Conservation (phyloP, 1,284 basidiomycete genomes). For the Ustanciosporium gigantosporum region DNA sequence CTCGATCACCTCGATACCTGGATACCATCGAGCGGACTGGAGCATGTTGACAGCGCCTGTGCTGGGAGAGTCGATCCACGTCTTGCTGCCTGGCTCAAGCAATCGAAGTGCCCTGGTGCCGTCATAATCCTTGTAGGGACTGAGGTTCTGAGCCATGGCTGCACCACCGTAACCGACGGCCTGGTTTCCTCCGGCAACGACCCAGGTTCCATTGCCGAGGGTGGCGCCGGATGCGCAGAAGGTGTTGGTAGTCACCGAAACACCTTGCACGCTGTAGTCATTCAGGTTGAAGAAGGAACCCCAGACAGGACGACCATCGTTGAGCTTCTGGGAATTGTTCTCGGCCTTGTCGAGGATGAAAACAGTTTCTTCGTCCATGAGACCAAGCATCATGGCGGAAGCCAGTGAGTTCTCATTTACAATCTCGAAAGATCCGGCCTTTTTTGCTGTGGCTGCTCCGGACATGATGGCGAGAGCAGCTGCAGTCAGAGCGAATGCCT, state of each 20-base stretch:
- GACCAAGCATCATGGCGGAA: slow-evolving; percentile 60
- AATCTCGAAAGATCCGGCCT: slow-evolving; percentile 49
- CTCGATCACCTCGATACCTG: slow-evolving; percentile 56
- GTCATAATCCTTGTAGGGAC: slow-evolving; percentile 54
- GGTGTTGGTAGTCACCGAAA: slow-evolving; percentile 59
- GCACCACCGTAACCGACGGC: slow-evolving; percentile 58
- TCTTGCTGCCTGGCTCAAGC: slow-evolving; percentile 45
- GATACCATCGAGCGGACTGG: slow-evolving; percentile 56
- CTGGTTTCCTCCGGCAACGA: slow-evolving; percentile 61
- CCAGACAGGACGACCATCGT: slow-evolving; percentile 51
- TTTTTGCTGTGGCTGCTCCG: slow-evolving; percentile 10
- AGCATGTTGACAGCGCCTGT: slow-evolving; percentile 43
- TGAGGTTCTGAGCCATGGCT: slow-evolving; percentile 12
- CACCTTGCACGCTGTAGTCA: slow-evolving; percentile 46
- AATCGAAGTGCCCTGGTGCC: slow-evolving; percentile 56
- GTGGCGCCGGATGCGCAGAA: slow-evolving; percentile 61
- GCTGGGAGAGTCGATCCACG: slow-evolving; percentile 47
- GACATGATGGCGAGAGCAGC: slow-evolving; percentile 23
- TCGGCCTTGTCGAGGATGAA: slow-evolving; percentile 63
- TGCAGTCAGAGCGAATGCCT: slow-evolving; percentile 15
- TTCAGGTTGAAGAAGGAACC: slow-evolving; percentile 47
- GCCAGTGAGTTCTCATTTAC: slow-evolving; percentile 51
- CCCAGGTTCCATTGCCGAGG: slow-evolving; percentile 61
- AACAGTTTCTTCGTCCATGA: slow-evolving; percentile 56
- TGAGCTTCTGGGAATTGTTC: slow-evolving; percentile 51